phyloP scores from a whole-genome alignment of 2,329 filamentous ascomycete genomes.

The Penicillium verrucosum region DNA sequence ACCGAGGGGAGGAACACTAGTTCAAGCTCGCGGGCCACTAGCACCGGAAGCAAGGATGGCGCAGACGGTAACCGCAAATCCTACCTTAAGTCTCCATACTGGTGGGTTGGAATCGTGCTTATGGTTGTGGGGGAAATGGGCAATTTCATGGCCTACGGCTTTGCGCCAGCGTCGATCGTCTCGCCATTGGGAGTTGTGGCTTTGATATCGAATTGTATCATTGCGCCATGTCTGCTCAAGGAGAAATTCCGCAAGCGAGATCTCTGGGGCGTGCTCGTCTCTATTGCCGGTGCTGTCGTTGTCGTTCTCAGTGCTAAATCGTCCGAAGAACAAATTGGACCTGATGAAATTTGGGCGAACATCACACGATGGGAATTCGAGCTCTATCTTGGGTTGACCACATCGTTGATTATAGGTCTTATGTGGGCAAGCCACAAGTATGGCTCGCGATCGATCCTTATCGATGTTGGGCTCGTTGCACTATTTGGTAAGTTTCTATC shows the following conservation, averaged over 20 bases:
- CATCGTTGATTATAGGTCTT: conserved; percentile 67
- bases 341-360: conserved; percentile 82
- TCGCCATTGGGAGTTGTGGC: conserved; percentile 96
- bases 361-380: conserved; percentile 88
- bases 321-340: conserved; percentile 85
- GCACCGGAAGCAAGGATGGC: conserved; percentile 38
- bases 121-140: conserved; percentile 92
- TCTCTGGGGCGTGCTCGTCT: conserved; percentile 81
- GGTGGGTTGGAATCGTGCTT: conserved; percentile 91
- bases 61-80: conserved; percentile 55
- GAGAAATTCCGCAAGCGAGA: conserved; percentile 83
- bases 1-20: conserved; percentile 17
- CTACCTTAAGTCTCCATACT: conserved; percentile 88
- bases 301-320: conserved; percentile 89
- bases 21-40: conserved; percentile 40
- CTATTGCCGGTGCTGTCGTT: conserved; percentile 81
- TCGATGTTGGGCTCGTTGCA: conserved; percentile 89
- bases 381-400: conserved; percentile 78
- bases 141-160: conserved; percentile 96
- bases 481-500: conserved; percentile 68
- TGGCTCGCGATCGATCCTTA: conserved; percentile 80
- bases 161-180: conserved; percentile 95
- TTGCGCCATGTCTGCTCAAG: conserved; percentile 90
- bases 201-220: conserved; percentile 92
- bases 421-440: conserved; percentile 81